Evolutionary conservation across 1,139 yeast genomes (phyloP).

Genomic region (Yueomyces sp.): DNA sequence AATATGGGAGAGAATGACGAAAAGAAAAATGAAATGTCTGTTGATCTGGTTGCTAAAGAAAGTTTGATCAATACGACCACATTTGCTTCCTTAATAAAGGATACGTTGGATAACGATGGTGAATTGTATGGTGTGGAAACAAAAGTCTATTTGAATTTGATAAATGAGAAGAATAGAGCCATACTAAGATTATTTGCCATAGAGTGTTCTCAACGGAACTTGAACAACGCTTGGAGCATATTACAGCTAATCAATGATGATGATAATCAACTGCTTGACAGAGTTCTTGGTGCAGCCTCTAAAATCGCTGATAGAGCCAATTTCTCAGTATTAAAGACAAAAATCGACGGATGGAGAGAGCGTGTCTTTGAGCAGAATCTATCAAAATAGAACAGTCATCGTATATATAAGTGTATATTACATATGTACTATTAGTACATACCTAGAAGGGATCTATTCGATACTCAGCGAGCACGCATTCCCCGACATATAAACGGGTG

Average conservation of each 20-base stretch:
- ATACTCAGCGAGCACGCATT: too few species aligned
- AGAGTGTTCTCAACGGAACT: slow-evolving; percentile 57
- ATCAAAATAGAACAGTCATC: too few species aligned
- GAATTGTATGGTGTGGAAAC: slow-evolving; percentile 29
- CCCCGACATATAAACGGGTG: too few species aligned
- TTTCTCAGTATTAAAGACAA: too few species aligned
- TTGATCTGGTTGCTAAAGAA: slow-evolving; percentile 27
- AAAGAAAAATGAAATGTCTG: slow-evolving; percentile 21
- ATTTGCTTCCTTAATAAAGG: slow-evolving; percentile 26
- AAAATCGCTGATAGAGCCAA: slow-evolving; percentile 59
- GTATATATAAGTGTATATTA: too few species aligned
- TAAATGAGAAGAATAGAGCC: slow-evolving; percentile 54
- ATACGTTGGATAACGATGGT: slow-evolving; percentile 28
- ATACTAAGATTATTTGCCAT: slow-evolving; percentile 64
- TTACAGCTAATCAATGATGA: slow-evolving; percentile 61
- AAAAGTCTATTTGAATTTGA: slow-evolving; percentile 39
- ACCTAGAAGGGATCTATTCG: too few species aligned
- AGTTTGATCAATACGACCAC: slow-evolving; percentile 29
- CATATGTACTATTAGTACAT: too few species aligned
- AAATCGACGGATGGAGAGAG: too few species aligned
- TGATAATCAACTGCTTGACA: slow-evolving; percentile 10
- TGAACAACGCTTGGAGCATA: slow-evolving; percentile 56
- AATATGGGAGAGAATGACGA: slow-evolving; percentile 30
- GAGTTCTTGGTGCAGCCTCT: slow-evolving; percentile 72
- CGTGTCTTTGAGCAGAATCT: slow-evolving; percentile 21